A percentile compares a stretch with the other conserved stretches of the same genome.
These are phyloP conservation scores for Litsea cubeba DNA, from an alignment of 164 flowering plant genomes.

Conservation along the genomic window DNA sequence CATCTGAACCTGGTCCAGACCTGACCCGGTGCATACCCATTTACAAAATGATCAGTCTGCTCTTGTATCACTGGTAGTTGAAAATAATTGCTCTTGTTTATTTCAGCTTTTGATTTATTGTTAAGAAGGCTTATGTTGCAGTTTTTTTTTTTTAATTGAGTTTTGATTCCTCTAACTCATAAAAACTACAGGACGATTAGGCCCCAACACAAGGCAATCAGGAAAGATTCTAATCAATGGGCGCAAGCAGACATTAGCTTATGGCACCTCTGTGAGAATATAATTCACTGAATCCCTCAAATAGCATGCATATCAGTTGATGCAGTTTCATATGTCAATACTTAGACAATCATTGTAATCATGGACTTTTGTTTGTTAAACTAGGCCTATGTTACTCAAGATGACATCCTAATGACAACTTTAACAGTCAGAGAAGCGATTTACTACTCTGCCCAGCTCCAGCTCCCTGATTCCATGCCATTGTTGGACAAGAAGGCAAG, in stretches of 20 bases:
- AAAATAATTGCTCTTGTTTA: no score
- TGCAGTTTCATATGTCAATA: no score
- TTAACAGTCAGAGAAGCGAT: conserved; percentile 56
- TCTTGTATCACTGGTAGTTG: no score
- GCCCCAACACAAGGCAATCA: conserved; percentile 24
- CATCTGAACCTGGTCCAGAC: no score
- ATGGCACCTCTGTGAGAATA: conserved; percentile 30
- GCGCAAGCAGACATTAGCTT: conserved; percentile 26
- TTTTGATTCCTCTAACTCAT: no score
- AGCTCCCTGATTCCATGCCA: conserved; percentile 48
- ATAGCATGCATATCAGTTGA: no score
- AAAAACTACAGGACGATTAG: conserved; percentile 27
- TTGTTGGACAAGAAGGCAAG: conserved; percentile 31
- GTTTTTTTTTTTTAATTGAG: no score
- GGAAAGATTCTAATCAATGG: conserved; percentile 36
- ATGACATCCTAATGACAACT: conserved; percentile 42
- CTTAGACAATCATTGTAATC: no score
- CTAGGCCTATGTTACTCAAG: conserved; percentile 68
- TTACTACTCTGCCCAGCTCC: conserved; percentile 61
- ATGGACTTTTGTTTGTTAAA: neutral
- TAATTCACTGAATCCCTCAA: neutral
- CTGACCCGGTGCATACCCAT: no score
- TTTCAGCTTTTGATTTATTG: no score
- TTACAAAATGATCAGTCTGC: no score
- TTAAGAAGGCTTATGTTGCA: no score